These are phyloP conservation scores for Pseudogymnoascus sp. DNA, from an alignment of 2,329 filamentous ascomycete genomes.

Conservation along the genomic window DNA sequence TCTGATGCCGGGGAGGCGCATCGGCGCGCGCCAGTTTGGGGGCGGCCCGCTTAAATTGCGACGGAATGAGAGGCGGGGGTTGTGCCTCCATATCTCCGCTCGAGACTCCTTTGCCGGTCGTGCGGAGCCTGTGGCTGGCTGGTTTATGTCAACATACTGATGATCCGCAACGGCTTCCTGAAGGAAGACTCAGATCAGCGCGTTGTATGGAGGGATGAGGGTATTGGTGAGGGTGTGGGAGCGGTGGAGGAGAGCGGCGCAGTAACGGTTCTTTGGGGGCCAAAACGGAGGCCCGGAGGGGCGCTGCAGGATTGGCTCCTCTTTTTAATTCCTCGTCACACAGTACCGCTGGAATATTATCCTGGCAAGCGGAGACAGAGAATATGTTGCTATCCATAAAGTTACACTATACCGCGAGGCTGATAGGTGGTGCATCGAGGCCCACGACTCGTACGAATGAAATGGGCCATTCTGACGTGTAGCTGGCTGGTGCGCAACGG, in stretches of 20 bases:
- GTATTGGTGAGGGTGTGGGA: background rate
- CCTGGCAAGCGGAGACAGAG: background rate
- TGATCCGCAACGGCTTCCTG: background rate
- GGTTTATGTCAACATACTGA: background rate
- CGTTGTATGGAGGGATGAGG: background rate
- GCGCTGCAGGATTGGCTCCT: background rate
- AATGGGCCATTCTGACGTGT: background rate
- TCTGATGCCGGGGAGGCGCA: background rate
- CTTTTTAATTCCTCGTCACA: background rate
- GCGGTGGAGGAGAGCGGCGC: background rate
- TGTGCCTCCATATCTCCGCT: background rate
- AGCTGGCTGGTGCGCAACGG: constrained; percentile 2
- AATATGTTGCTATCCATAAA: background rate
- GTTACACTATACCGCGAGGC: background rate
- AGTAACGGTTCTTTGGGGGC: background rate
- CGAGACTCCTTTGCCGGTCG: background rate
- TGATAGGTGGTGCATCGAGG: background rate
- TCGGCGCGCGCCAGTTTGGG: constrained; percentile 7
- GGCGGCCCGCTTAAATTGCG: background rate
- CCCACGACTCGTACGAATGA: background rate
- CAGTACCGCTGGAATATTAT: background rate
- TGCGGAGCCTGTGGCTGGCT: background rate
- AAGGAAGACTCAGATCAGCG: background rate
- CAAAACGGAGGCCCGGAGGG: background rate
- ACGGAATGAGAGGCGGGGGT: background rate